Conservation (phyloP, 2,329 filamentous ascomycete genomes). For the Aspergillus sp. region DNA sequence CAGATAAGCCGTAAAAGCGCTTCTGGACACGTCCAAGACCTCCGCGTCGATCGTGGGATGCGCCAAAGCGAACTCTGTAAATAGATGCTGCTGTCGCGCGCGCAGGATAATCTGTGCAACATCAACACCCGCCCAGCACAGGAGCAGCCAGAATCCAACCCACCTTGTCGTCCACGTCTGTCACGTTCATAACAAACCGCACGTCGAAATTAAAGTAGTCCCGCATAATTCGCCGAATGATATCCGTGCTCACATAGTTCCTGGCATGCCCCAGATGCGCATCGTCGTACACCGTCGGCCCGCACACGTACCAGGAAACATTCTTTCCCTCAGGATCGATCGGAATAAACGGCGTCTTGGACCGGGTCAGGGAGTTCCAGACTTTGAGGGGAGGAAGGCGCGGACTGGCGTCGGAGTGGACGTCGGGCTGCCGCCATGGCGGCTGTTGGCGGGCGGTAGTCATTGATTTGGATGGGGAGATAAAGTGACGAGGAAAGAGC, state of each 20-base stretch:
- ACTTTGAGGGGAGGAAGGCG: conserved; percentile 55
- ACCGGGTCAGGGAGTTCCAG: conserved; percentile 70
- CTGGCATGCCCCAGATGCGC: conserved; percentile 73
- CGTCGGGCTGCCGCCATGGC: conserved; percentile 34
- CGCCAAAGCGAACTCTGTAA: conserved; percentile 55
- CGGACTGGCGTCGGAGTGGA: conserved; percentile 20
- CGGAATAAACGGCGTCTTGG: conserved; percentile 65
- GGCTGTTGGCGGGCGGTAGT: conserved; percentile 31
- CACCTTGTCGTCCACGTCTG: conserved; percentile 70
- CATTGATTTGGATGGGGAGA: conserved; percentile 17
- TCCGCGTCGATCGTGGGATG: conserved; percentile 37
- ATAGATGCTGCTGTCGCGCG: conserved; percentile 67
- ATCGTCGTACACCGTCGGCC: conserved; percentile 77
- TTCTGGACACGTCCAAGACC: conserved; percentile 40
- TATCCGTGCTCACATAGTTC: conserved; percentile 87
- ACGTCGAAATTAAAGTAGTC: conserved; percentile 78
- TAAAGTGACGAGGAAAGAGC: conserved; percentile 5
- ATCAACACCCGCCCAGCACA: background rate
- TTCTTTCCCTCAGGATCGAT: conserved; percentile 57
- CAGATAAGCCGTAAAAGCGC: conserved; percentile 48
- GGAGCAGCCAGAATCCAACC: conserved; percentile 2
- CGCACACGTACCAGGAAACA: conserved; percentile 82
- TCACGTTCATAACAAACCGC: conserved; percentile 88
- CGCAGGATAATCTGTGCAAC: conserved; percentile 49
- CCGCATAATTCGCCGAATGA: conserved; percentile 70